These are phyloP conservation scores for Magnusiomyces tetraspermus DNA, from an alignment of 1,139 yeast genomes.

Conservation along the genomic window DNA sequence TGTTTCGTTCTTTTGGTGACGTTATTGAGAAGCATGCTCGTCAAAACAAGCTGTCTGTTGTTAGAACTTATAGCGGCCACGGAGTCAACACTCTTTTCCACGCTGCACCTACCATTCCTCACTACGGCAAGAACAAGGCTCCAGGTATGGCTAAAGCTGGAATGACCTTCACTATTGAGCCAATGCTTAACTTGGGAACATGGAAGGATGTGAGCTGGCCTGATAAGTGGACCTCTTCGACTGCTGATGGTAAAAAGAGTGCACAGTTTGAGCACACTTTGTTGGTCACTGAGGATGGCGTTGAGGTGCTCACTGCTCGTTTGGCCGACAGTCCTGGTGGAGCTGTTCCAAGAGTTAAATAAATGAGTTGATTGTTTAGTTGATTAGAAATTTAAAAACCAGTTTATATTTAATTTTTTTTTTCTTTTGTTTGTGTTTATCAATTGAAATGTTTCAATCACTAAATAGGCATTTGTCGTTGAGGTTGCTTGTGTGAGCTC, in stretches of 20 bases:
- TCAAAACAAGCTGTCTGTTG: constrained; percentile 73
- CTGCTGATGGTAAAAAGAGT: constrained; percentile 76
- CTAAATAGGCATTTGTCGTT: no score
- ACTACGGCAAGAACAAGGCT: constrained; percentile 85
- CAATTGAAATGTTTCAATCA: no score
- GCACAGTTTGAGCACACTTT: constrained; percentile 94
- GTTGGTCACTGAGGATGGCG: constrained; percentile 87
- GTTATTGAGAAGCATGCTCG: constrained; percentile 81
- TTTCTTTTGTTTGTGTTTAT: no score
- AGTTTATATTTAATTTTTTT: no score
- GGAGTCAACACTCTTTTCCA: constrained; percentile 87
- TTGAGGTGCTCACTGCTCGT: constrained; percentile 83
- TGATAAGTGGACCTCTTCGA: constrained; percentile 93
- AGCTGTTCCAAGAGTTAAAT: constrained; percentile 48
- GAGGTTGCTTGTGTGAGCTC: no score
- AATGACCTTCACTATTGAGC: constrained; percentile 95
- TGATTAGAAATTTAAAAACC: no score
- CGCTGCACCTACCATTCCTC: constrained; percentile 88
- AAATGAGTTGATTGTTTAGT: no score
- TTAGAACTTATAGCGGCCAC: constrained; percentile 88
- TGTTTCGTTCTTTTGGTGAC: constrained; percentile 82
- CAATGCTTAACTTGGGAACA: constrained; percentile 89
- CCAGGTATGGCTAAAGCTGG: constrained; percentile 94
- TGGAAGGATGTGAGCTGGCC: constrained; percentile 88
- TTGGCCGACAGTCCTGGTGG: constrained; percentile 81